Evolutionary conservation across 2,329 filamentous ascomycete genomes (phyloP).

Genomic region (Verticillium nubilum): DNA sequence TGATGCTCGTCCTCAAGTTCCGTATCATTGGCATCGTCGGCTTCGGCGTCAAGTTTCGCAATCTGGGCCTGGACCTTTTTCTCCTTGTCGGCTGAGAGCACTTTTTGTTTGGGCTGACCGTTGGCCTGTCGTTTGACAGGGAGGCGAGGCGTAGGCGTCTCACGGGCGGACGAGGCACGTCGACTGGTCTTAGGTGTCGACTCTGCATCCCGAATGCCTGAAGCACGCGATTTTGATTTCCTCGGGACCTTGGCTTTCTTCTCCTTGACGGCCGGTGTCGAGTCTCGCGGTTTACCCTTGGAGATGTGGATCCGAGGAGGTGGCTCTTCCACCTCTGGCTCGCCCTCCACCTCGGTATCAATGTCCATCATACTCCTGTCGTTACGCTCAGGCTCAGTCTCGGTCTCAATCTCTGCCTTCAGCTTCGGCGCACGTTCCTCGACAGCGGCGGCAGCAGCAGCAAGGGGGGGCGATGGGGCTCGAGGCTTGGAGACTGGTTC

Average conservation of each 20-base stretch:
- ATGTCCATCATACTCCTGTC: slow-evolving; percentile 25
- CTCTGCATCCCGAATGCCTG: slow-evolving; percentile 44
- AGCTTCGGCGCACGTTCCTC: slow-evolving; percentile 4
- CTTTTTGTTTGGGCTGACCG: slow-evolving; percentile 46
- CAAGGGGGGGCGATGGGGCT: slow-evolving; percentile 30
- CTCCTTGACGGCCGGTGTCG: slow-evolving; percentile 13
- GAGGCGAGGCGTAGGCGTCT: slow-evolving; percentile 41
- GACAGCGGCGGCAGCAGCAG: slow-evolving; percentile 20
- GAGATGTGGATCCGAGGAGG: slow-evolving; percentile 1
- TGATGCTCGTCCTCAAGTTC: slow-evolving; percentile 38
- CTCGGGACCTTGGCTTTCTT: slow-evolving; percentile 21
- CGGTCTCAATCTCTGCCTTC: slow-evolving; percentile 13
- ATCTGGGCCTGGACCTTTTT: slow-evolving; percentile 62
- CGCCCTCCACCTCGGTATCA: slow-evolving; percentile 11
- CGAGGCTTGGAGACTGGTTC: slow-evolving; percentile 51
- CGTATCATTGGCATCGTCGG: slow-evolving; percentile 32
- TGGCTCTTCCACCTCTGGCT: not conserved
- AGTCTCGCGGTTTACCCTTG: slow-evolving; percentile 8
- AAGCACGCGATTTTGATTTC: slow-evolving; percentile 44
- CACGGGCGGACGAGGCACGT: slow-evolving; percentile 34
- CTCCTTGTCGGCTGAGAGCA: slow-evolving; percentile 52
- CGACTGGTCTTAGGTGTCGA: slow-evolving; percentile 40
- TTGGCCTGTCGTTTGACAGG: slow-evolving; percentile 56
- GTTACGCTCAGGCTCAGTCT: slow-evolving; percentile 18
- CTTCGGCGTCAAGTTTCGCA: slow-evolving; percentile 41